Conservation (phyloP, 129 eudicot genomes). For the Logfia minima region DNA sequence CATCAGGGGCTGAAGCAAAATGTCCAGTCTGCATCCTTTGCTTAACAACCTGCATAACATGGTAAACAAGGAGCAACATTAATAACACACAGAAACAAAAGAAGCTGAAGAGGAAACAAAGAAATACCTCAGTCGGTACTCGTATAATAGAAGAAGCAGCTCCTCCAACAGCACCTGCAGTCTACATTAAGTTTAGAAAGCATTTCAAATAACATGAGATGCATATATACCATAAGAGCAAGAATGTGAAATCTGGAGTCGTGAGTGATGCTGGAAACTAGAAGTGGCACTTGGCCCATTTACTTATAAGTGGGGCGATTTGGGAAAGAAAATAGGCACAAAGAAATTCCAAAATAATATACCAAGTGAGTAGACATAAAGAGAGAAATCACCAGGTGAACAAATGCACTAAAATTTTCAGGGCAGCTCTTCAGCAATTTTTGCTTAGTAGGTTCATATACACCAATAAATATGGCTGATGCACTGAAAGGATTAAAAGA, state of each 20-base stretch:
- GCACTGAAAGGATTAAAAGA: slow-evolving; percentile 52
- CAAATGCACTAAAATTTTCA: slow-evolving; percentile 73
- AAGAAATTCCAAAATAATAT: not conserved
- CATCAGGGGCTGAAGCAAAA: slow-evolving; percentile 78
- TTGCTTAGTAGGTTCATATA: slow-evolving; percentile 84
- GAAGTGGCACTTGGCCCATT: not conserved
- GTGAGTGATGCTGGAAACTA: not conserved
- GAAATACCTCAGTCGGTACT: slow-evolving; percentile 74
- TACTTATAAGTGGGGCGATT: not conserved
- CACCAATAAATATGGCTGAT: slow-evolving; percentile 86
- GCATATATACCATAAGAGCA: not conserved
- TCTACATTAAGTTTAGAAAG: slow-evolving; percentile 40
- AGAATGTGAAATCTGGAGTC: not conserved
- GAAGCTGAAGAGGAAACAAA: slow-evolving; percentile 5
- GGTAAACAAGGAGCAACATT: slow-evolving; percentile 5
- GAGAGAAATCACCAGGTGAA: slow-evolving; percentile 65
- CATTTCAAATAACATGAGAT: slow-evolving; percentile 6
- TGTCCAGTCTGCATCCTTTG: slow-evolving; percentile 93
- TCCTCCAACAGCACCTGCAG: slow-evolving; percentile 95
- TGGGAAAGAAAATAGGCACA: not conserved
- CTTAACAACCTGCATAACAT: slow-evolving; percentile 66
- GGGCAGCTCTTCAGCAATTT: slow-evolving; percentile 64
- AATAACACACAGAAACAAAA: not conserved
- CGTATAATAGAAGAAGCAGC: slow-evolving; percentile 91
- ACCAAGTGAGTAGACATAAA: not conserved